Conservation (phyloP, 371 early-diverging fungal species). For the Mortierella sp. region DNA sequence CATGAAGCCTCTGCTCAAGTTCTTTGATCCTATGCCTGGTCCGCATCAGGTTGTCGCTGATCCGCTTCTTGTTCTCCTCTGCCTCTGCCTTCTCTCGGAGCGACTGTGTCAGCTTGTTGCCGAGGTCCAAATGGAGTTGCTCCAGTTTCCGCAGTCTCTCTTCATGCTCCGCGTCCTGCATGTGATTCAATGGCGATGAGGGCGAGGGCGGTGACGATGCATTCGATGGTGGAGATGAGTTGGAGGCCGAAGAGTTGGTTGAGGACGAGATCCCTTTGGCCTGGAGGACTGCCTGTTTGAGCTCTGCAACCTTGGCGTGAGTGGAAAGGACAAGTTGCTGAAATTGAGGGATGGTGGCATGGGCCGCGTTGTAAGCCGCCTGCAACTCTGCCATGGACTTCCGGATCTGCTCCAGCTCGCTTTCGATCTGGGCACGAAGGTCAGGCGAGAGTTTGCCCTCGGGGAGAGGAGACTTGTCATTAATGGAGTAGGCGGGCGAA, state of each 20-base stretch:
- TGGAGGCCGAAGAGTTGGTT: constrained; percentile 5
- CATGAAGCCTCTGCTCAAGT: constrained; percentile 40
- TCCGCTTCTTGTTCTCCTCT: constrained; percentile 46
- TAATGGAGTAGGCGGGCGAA: constrained; percentile 26
- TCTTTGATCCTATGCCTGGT: constrained; percentile 46
- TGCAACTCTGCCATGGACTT: constrained; percentile 31
- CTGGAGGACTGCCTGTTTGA: constrained; percentile 39
- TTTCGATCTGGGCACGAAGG: constrained; percentile 34
- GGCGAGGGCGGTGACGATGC: constrained; percentile 46
- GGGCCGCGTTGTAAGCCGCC: constrained; percentile 26
- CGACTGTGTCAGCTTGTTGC: constrained; percentile 31
- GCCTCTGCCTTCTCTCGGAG: constrained; percentile 50
- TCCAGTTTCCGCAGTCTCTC: constrained; percentile 21
- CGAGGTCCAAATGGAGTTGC: constrained; percentile 37
- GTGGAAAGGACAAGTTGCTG: constrained; percentile 49
- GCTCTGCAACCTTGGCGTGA: constrained; percentile 44
- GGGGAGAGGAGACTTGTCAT: constrained; percentile 32
- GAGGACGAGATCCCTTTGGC: constrained; percentile 30
- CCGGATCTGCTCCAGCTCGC: constrained; percentile 34
- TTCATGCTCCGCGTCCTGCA: constrained; percentile 1
- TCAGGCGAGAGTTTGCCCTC: constrained; percentile 25
- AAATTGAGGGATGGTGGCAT: constrained; percentile 42
- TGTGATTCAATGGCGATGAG: constrained; percentile 19
- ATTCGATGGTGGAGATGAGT: constrained; percentile 10
- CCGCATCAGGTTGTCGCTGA: constrained; percentile 35